Evolutionary conservation across 768 basidiomycete genomes (phyloP).

Genomic region (Boletus speciosus): DNA sequence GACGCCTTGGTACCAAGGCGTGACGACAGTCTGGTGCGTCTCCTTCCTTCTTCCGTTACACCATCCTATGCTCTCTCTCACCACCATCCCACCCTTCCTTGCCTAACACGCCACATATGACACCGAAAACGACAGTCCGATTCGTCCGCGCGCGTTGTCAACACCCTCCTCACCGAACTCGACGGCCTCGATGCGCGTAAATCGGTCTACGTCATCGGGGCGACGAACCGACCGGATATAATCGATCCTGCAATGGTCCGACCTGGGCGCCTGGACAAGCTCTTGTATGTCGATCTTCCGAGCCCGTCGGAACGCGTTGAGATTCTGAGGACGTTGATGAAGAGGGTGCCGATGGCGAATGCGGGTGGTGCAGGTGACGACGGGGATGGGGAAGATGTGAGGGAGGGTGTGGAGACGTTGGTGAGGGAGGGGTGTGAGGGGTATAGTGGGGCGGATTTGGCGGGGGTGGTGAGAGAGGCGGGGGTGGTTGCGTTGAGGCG

Average conservation of each 20-base stretch:
- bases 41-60: not conserved
- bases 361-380: not conserved
- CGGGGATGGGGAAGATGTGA: slow-evolving; percentile 9
- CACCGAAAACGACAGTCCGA: slow-evolving; percentile 52
- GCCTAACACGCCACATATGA: not conserved
- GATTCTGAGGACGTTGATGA: slow-evolving; percentile 73
- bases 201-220: slow-evolving; percentile 89
- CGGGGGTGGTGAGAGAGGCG: slow-evolving; percentile 84
- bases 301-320: slow-evolving; percentile 69
- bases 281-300: slow-evolving; percentile 90
- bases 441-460: slow-evolving; percentile 90
- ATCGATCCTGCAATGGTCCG: slow-evolving; percentile 97
- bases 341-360: slow-evolving; percentile 58
- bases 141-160: slow-evolving; percentile 85
- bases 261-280: slow-evolving; percentile 92
- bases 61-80: too few relatives aligned
- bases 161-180: slow-evolving; percentile 90
- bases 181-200: slow-evolving; percentile 87
- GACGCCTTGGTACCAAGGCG: slow-evolving; percentile 89
- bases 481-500: slow-evolving; percentile 79
- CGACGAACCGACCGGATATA: slow-evolving; percentile 95
- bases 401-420: slow-evolving; percentile 39
- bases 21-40: slow-evolving; percentile 80
- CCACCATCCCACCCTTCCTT: not conserved
- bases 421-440: slow-evolving; percentile 70